Base-by-base conservation (phyloP, 768 basidiomycete species). In the Agaricus subrufescens region DNA sequence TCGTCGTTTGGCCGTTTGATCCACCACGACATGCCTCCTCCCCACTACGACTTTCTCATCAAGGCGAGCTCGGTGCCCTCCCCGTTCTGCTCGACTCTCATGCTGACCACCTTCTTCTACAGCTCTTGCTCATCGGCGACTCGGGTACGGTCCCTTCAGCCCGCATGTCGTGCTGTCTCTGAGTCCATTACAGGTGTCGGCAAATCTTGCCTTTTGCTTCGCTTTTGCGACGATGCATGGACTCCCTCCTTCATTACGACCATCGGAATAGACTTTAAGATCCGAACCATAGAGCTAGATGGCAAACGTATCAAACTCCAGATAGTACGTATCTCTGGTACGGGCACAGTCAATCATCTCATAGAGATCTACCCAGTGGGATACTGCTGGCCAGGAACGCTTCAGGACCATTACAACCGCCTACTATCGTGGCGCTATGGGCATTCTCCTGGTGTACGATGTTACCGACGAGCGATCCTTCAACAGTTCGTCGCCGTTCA, bases 191-290 rank as follows among this genome's bases (percentile, higher is more conserved):
- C 63, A 87, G 94, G 94, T 74, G 95, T 97, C 64, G 94, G 96
- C 60, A 95, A 99, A 80, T 98, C 95, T 27, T 94, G 91, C 75
- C 80, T 94, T n/a, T 79, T 94, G 51, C 82, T 94, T 59, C 89
- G 94, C 61, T 99, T 99, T 84, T 98, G 94, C 70, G 97, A 98
- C 77, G 97, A 99, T 73, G 91, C 95, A 61, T 99, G 95, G 94
- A 98, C 97, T 34, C 95, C 95, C 47, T 94, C 91, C 44, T 98
- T 98, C 79, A 98, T 98, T 74, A 98, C 95, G 56, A 99, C 97
- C 56, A 99, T 99, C 71, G 97, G 96, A 57, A 95, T 98, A 63
- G 94, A 97, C 83, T 97, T 97, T 82, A 96, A 95, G 87, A 98
- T 98, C 73, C 87, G 96, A 34, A 98, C 95, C 50, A 98, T 98